Percentiles rank a stretch among this genome's conserved stretches.
Evolutionary conservation across 192 early-diverging fungal species (phyloP).

Genomic region (Podila minutissima): DNA sequence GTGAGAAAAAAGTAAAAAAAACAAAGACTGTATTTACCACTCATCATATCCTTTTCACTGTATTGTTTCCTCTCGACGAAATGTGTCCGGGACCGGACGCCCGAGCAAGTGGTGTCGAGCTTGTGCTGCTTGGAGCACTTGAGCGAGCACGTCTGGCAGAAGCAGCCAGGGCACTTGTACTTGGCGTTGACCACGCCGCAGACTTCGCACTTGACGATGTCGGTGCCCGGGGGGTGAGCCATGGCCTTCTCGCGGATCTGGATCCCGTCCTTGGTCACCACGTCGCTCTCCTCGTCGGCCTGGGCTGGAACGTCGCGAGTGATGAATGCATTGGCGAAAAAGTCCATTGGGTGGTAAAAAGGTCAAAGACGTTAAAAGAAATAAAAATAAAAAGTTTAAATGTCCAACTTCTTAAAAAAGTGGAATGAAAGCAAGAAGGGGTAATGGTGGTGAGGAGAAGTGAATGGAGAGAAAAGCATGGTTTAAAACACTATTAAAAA

Average conservation of each 20-base stretch:
- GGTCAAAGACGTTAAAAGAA: neutral
- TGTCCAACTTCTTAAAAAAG: neutral
- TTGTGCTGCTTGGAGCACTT: constrained; percentile 76
- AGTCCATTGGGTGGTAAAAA: constrained; percentile 24
- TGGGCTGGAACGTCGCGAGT: constrained; percentile 18
- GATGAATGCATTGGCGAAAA: constrained; percentile 45
- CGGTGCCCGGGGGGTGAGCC: neutral
- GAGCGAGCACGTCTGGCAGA: constrained; percentile 69
- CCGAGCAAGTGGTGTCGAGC: constrained; percentile 63
- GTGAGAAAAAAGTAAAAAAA: neutral
- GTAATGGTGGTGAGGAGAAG: neutral
- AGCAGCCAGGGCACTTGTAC: constrained; percentile 81
- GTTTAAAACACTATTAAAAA: neutral
- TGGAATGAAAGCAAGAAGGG: neutral
- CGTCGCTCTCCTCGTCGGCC: constrained; percentile 2
- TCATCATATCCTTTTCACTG: constrained; percentile 72
- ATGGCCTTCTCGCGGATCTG: constrained; percentile 35
- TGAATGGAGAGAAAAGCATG: neutral
- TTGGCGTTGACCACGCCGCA: constrained; percentile 56
- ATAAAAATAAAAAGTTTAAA: neutral
- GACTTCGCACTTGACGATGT: constrained; percentile 57
- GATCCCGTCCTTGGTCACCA: constrained; percentile 46
- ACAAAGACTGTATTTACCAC: constrained; percentile 55
- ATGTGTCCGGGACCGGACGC: constrained; percentile 68
- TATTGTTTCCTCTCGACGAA: constrained; percentile 70